Evolutionary conservation across 257 asterid genomes (phyloP).

Genomic region (Salvia miltiorrhiza): DNA sequence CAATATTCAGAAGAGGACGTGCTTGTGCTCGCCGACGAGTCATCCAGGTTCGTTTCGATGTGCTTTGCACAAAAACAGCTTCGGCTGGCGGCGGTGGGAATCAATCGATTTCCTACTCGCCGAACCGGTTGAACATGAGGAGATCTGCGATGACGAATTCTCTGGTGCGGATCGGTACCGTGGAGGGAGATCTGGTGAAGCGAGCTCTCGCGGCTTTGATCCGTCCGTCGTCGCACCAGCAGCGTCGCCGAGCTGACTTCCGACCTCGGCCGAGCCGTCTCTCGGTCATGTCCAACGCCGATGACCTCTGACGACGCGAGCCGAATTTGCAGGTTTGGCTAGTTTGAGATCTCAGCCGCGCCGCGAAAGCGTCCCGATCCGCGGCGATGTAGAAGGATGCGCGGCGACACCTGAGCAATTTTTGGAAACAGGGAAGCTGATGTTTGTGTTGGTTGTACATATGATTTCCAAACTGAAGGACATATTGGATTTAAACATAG

Average conservation of each 20-base stretch:
- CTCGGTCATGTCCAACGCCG: conserved; percentile 56
- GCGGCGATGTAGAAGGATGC: conserved; percentile 30
- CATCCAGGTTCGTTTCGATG: conserved; percentile 96
- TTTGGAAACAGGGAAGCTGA: conserved; percentile 36
- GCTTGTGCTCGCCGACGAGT: conserved; percentile 83
- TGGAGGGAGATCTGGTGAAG: conserved; percentile 74
- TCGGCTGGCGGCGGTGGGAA: conserved; percentile 27
- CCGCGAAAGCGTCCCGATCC: conserved; percentile 22
- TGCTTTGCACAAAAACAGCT: conserved; percentile 65
- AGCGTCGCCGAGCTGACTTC: conserved; percentile 58
- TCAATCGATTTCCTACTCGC: conserved; percentile 47
- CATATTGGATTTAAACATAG: conserved; percentile 28
- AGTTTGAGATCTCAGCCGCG: conserved; percentile 3
- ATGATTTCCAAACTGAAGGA: conserved; percentile 36
- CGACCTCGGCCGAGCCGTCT: conserved; percentile 67
- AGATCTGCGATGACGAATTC: conserved; percentile 94
- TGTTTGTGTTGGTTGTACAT: conserved; percentile 34
- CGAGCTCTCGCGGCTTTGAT: conserved; percentile 76
- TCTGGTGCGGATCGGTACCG: conserved; percentile 77
- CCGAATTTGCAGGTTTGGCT: conserved; percentile 45
- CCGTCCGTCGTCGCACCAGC: conserved; percentile 81
- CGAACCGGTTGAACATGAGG: conserved; percentile 68
- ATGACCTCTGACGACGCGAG: conserved; percentile 18
- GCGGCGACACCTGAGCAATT: conserved; percentile 37
- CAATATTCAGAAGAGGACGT: conserved; percentile 53